Percentiles rank a stretch among this genome's conserved stretches.
Evolutionary conservation across 2,329 filamentous ascomycete species (phyloP).

Genomic region (Fusarium poae): DNA sequence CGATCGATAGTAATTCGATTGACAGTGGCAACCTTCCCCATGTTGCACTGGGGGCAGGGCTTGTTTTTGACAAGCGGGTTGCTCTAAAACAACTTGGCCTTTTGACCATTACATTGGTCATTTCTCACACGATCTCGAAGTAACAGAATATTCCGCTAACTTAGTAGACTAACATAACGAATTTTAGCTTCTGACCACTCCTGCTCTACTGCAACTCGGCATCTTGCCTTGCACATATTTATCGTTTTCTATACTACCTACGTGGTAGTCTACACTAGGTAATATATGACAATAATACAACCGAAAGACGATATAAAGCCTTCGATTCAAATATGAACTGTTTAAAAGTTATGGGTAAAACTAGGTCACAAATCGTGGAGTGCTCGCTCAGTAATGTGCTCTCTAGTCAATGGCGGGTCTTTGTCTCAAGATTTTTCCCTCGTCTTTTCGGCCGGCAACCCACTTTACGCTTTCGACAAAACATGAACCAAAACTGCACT

Average conservation of each 20-base stretch:
- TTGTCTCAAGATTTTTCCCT: conserved; percentile 43
- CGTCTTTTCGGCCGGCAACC: conserved; percentile 31
- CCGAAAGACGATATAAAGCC: neutral
- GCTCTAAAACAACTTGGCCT: conserved; percentile 36
- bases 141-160: conserved; percentile 22
- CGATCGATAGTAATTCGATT: conserved; percentile 34
- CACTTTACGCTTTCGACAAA: conserved; percentile 41
- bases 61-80: conserved; percentile 32
- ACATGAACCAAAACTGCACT: conserved; percentile 34
- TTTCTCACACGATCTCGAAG: conserved; percentile 36
- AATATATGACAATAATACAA: conserved; percentile 7
- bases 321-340: conserved; percentile 13
- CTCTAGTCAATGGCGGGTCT: conserved; percentile 44
- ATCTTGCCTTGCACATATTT: neutral
- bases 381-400: conserved; percentile 38
- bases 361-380: conserved; percentile 23
- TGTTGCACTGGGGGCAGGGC: conserved; percentile 24
- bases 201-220: neutral
- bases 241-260: neutral
- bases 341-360: conserved; percentile 26
- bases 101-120: conserved; percentile 32
- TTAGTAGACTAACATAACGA: conserved; percentile 27
- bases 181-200: conserved; percentile 1
- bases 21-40: conserved; percentile 23
- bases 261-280: neutral